Evolutionary conservation across 768 basidiomycete species (phyloP).

Genomic region (Leccinum truebloodii): DNA sequence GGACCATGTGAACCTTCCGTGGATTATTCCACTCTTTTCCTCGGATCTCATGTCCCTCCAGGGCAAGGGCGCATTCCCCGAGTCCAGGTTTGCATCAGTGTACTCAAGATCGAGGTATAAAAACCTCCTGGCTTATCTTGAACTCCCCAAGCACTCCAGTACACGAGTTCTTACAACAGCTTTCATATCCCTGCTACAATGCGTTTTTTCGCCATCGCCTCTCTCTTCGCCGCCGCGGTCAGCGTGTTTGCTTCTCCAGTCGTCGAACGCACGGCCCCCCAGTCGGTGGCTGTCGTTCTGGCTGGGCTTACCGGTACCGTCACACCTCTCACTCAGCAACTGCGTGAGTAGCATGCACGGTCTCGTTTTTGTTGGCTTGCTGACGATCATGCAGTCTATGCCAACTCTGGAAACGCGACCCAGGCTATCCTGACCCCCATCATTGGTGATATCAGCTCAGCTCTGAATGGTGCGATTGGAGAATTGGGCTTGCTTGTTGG

Average conservation of each 20-base stretch:
- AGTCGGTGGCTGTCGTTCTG: constrained; percentile 10
- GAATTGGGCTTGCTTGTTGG: constrained; percentile 7
- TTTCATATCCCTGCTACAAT: constrained; percentile 1
- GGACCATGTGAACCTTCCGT: not conserved
- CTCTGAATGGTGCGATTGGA: constrained; percentile 9
- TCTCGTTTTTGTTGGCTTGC: not conserved
- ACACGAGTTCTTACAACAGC: constrained; percentile 8
- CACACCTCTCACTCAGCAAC: constrained; percentile 8
- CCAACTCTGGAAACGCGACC: constrained; percentile 14
- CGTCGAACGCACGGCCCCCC: constrained; percentile 2
- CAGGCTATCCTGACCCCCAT: constrained; percentile 6
- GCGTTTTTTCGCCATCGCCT: constrained; percentile 12
- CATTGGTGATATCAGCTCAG: constrained; percentile 6
- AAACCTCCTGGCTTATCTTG: constrained; percentile 3
- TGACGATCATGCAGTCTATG: constrained; percentile 11
- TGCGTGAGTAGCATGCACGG: constrained; percentile 6
- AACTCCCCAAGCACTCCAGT: constrained; percentile 11
- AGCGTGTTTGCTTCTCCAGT: constrained; percentile 14
- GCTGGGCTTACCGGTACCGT: constrained; percentile 3
- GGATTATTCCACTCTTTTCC: not conserved
- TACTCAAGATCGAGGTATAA: constrained; percentile 10
- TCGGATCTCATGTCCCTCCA: constrained; percentile 6
- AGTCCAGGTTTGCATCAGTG: not conserved
- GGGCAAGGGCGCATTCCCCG: not conserved
- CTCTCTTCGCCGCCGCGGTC: constrained; percentile 9